Evolutionary conservation across 169 alveolate species (phyloP).

Genomic region (Cyclospora cayetanensis): DNA sequence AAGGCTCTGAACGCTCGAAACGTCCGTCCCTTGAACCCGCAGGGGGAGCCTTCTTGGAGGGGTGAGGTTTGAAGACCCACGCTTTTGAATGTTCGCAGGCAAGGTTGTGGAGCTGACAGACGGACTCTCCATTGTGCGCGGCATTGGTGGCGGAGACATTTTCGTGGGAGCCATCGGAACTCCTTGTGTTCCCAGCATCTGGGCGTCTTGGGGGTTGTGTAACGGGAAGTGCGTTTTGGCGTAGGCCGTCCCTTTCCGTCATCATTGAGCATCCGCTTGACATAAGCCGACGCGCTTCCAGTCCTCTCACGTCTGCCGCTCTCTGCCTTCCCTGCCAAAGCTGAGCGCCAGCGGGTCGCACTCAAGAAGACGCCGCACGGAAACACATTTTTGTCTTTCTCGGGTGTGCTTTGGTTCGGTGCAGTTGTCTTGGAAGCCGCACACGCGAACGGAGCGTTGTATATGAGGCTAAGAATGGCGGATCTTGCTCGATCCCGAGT

Average conservation of each 20-base stretch:
- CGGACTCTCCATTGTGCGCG: background rate
- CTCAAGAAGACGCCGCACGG: too few species aligned
- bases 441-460: background rate
- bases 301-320: background rate
- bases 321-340: background rate
- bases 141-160: background rate
- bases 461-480: background rate
- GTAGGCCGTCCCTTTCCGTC: background rate
- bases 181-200: background rate
- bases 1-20: too few species aligned
- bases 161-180: background rate
- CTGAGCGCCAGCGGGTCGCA: background rate
- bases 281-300: background rate
- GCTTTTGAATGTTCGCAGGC: background rate
- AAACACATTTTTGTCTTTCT: too few species aligned
- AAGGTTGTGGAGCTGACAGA: background rate
- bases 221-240: background rate
- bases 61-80: background rate
- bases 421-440: slow-evolving; percentile 19
- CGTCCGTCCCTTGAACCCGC: too few species aligned
- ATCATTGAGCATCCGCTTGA: background rate
- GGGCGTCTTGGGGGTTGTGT: background rate
- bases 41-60: background rate
- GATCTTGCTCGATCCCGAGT: background rate
- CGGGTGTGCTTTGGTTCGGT: background rate